Base-by-base conservation (phyloP, 2,329 filamentous ascomycete species). In the Chalaropsis thielavioides region DNA sequence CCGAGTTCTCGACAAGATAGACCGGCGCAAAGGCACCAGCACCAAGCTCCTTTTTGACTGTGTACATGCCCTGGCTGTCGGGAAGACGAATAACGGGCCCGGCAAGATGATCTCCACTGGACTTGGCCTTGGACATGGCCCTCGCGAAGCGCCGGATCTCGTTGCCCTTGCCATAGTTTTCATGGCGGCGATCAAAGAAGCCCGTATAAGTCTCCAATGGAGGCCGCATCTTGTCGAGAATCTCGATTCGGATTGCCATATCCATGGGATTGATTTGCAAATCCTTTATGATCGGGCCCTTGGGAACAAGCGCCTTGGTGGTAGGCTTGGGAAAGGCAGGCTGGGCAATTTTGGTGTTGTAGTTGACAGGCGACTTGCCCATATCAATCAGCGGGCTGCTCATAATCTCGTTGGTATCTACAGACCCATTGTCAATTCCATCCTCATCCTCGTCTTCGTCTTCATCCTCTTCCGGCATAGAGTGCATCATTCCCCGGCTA, bases 11-110 rank as follows among this genome's bases (percentile, higher is more conserved):
- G 7, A 92, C 87, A 0, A 99, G 83, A 72, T 96, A 99, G 2
- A 99, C 94, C 0, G 94, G 92, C 0, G 92, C 94, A 75, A 95
- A 99, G 0, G 94, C 94, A 8, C 94, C 94, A 35, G 91, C 89
- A 0, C 94, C 94, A 13, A 99, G 83, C 73, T 97, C 91, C 61
- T 87, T 84, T 72, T 88, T 90, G 65, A 97, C 76, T 0, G 83
- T 87, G 74, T 96, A 99, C 51, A 81, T 82, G 46, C 85, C 79
- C 24, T 81, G 76, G 1, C 83, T 80, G 46, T 83, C 83, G 0
- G 83, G 79, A 67, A 96, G 89, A 51, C 83, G 78, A 24, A 97
- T 79, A 3, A 82, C 84, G 0, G 84, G 81, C 54, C 82, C 77
- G 0, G 80, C 75, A 1, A 84, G 74, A 31, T 83, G 87, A 69